Conservation (phyloP, 2,329 filamentous ascomycete genomes). For the Verticillium dahliae region DNA sequence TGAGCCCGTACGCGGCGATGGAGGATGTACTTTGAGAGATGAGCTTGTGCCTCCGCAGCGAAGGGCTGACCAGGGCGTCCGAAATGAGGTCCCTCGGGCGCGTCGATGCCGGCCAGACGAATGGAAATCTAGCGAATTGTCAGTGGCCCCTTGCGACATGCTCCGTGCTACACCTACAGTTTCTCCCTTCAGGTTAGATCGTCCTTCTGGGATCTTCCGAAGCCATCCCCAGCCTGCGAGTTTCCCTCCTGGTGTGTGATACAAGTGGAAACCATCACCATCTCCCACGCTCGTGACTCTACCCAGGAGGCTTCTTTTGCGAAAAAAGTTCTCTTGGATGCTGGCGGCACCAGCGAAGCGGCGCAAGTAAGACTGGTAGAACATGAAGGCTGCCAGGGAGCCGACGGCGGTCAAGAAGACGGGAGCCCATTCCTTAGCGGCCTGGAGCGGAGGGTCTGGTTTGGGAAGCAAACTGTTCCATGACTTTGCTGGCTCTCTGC, state of each 20-base stretch:
- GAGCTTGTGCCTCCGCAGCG: slow-evolving; percentile 71
- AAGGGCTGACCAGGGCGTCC: slow-evolving; percentile 82
- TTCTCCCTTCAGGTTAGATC: slow-evolving; percentile 63
- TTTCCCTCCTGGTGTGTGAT: slow-evolving; percentile 87
- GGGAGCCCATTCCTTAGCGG: slow-evolving; percentile 48
- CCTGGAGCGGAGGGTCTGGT: slow-evolving; percentile 32
- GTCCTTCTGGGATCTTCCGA: slow-evolving; percentile 63
- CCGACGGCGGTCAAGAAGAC: slow-evolving; percentile 36
- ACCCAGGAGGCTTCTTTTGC: slow-evolving; percentile 71
- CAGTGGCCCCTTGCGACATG: neutral
- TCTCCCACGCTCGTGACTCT: slow-evolving; percentile 91
- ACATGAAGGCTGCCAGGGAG: slow-evolving; percentile 43
- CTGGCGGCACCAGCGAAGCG: slow-evolving; percentile 74
- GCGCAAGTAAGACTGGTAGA: slow-evolving; percentile 73
- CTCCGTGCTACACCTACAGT: slow-evolving; percentile 53
- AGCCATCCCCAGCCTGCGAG: slow-evolving; percentile 90
- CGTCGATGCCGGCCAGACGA: slow-evolving; percentile 86
- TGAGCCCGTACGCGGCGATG: slow-evolving; percentile 72
- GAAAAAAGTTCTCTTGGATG: slow-evolving; percentile 69
- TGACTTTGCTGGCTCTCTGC: slow-evolving; percentile 11
- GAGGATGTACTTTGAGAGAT: slow-evolving; percentile 68
- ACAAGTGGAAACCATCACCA: slow-evolving; percentile 91
- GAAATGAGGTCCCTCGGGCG: slow-evolving; percentile 89
- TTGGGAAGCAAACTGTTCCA: slow-evolving; percentile 11
- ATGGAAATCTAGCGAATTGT: slow-evolving; percentile 62